These are phyloP conservation scores for Chamaecrista fasciculata DNA, from an alignment of 306 rosid genomes.

Conservation along the genomic window DNA sequence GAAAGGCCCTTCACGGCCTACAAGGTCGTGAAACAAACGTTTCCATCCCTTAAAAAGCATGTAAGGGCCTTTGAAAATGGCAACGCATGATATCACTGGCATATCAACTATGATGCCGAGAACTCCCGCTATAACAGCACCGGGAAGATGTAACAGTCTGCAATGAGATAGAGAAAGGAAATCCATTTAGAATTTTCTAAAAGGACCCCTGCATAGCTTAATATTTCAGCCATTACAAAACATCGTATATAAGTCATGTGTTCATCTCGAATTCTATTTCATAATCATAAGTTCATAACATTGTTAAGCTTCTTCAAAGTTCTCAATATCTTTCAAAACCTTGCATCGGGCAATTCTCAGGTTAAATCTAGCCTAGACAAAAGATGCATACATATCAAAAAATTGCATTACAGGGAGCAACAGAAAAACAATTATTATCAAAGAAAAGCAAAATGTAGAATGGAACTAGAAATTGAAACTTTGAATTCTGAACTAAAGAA, in stretches of 20 bases:
- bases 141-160: constrained; percentile 83
- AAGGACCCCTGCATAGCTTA: background rate
- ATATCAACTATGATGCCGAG: constrained; percentile 72
- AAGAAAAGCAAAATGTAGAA: background rate
- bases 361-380: background rate
- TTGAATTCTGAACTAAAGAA: background rate
- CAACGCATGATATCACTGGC: constrained; percentile 68
- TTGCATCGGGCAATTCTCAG: background rate
- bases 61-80: constrained; percentile 69
- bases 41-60: constrained; percentile 97
- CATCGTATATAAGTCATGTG: background rate
- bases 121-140: constrained; percentile 58
- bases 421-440: constrained; percentile 1
- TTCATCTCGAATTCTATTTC: background rate
- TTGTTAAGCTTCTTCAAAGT: constrained; percentile 2
- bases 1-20: constrained; percentile 99
- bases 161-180: constrained; percentile 16
- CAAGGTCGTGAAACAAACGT: constrained; percentile 90
- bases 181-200: constrained; percentile 3
- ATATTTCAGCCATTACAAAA: constrained; percentile 4
- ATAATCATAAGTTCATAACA: background rate
- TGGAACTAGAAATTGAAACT: background rate
- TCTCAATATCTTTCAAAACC: background rate
- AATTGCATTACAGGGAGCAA: constrained; percentile 10
- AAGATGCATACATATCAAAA: background rate